Evolutionary conservation across 345 rosid genomes (phyloP).

Genomic region (Rhodamnia argentea): DNA sequence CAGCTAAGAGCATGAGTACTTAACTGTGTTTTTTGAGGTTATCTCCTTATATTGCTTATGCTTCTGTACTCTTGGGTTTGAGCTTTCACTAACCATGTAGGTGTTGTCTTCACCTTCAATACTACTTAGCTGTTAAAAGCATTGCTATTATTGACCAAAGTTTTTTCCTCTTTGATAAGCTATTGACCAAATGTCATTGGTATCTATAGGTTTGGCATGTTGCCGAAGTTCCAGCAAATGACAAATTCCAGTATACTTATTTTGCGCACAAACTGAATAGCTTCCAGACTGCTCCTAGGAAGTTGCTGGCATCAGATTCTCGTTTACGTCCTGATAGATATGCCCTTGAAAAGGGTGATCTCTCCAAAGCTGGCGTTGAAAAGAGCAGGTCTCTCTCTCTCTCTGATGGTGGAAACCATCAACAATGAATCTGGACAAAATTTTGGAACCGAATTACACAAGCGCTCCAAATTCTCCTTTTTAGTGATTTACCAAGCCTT

Average conservation of each 20-base stretch:
- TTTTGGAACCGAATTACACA: not conserved
- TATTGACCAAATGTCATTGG: not conserved
- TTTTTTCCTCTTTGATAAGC: not conserved
- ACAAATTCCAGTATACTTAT: slow-evolving; percentile 22
- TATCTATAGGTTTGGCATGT: slow-evolving; percentile 20
- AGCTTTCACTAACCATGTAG: not conserved
- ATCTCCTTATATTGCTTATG: not conserved
- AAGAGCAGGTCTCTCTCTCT: slow-evolving; percentile 23
- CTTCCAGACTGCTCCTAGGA: slow-evolving; percentile 26
- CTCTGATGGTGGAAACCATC: not conserved
- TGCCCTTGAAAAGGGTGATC: slow-evolving; percentile 29
- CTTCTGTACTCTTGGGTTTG: not conserved
- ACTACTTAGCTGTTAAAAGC: not conserved
- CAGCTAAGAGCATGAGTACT: not conserved
- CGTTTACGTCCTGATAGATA: slow-evolving; percentile 29
- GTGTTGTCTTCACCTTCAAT: not conserved
- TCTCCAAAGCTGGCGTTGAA: slow-evolving; percentile 15
- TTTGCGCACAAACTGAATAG: slow-evolving; percentile 27
- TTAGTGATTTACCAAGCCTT: not conserved
- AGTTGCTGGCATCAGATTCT: slow-evolving; percentile 21
- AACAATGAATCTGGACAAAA: not conserved
- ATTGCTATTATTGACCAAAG: not conserved
- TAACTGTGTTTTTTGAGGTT: not conserved
- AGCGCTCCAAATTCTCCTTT: not conserved
- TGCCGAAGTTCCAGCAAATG: slow-evolving; percentile 14